Percentiles rank a stretch among this genome's conserved stretches.
These are phyloP conservation scores for Tricholoma bakamatsutake DNA, from an alignment of 768 basidiomycete genomes.

Conservation along the genomic window DNA sequence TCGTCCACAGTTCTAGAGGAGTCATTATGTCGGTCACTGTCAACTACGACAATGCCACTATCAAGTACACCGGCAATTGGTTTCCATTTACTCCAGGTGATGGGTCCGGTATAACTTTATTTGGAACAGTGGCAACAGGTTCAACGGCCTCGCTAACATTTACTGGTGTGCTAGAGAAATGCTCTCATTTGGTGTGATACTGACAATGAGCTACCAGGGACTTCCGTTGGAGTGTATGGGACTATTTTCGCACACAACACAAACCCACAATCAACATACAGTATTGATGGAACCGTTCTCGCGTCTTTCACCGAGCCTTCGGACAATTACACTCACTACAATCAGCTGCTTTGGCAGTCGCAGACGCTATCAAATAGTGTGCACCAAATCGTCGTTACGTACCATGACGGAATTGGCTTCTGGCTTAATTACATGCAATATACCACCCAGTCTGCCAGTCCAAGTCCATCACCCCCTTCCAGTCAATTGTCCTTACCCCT, in stretches of 20 bases:
- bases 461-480: not conserved
- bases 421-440: not conserved
- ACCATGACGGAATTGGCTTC: not conserved
- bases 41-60: not conserved
- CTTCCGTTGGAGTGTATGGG: not conserved
- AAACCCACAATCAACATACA: not conserved
- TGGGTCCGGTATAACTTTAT: not conserved
- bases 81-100: not conserved
- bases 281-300: not conserved
- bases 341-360: not conserved
- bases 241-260: not conserved
- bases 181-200: not conserved
- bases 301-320: not conserved
- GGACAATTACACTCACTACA: not conserved
- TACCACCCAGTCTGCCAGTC: not conserved
- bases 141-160: not conserved
- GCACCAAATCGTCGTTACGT: not conserved
- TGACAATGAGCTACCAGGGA: not conserved
- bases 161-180: not conserved
- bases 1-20: not conserved
- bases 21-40: not conserved
- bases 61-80: not conserved
- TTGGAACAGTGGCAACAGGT: not conserved
- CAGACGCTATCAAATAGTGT: not conserved
- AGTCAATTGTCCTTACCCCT: not conserved